A percentile compares a stretch with the other conserved stretches of the same genome.
These are phyloP conservation scores for Ananas comosus DNA, from an alignment of 176 grass and related monocot species.

Conservation along the genomic window DNA sequence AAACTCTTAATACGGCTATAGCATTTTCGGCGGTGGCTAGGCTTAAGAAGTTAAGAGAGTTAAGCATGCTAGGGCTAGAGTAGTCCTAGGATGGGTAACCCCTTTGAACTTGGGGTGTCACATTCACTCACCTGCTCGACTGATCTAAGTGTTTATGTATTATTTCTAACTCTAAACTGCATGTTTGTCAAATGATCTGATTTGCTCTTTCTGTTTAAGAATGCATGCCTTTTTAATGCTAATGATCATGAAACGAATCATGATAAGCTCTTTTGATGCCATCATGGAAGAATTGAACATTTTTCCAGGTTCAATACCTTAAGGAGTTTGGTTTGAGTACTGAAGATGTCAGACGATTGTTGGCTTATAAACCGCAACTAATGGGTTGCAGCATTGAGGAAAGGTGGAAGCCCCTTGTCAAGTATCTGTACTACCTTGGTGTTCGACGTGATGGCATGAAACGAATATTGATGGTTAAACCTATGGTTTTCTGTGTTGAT, in stretches of 20 bases:
- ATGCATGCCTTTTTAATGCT: not conserved
- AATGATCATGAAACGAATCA: not conserved
- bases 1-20: too few relatives aligned
- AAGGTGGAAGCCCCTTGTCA: conserved; percentile 86
- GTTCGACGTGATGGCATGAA: conserved; percentile 81
- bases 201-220: conserved; percentile 1
- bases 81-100: too few relatives aligned
- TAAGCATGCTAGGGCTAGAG: too few relatives aligned
- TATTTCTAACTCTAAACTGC: too few relatives aligned
- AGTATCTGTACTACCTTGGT: conserved; percentile 78
- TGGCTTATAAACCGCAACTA: conserved; percentile 87
- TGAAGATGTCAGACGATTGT: conserved; percentile 53
- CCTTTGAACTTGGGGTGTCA: too few relatives aligned
- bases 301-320: conserved; percentile 64
- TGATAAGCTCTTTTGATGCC: not conserved
- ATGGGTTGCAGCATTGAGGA: conserved; percentile 94
- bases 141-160: too few relatives aligned
- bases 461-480: conserved; percentile 68
- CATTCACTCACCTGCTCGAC: too few relatives aligned
- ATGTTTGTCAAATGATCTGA: not conserved
- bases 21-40: too few relatives aligned
- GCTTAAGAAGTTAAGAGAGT: too few relatives aligned
- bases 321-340: conserved; percentile 65
- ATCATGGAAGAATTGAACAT: not conserved
- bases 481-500: conserved; percentile 91